Base-by-base conservation (phyloP, 768 basidiomycete genomes). In the Lyophyllum decastes region DNA sequence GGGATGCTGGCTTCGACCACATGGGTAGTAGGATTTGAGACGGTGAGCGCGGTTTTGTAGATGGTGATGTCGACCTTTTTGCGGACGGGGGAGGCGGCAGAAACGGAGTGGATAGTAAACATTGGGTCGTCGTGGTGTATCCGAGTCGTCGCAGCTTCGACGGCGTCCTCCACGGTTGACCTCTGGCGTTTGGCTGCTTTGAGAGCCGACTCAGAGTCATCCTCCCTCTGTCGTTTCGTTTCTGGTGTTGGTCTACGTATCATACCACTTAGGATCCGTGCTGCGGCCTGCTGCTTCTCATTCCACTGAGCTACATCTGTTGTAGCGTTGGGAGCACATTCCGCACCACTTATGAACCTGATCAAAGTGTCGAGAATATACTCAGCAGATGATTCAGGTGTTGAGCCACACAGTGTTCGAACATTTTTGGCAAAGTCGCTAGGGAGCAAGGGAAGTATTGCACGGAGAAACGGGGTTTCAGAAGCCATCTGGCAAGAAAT, bases 21-120 rank as follows among this genome's bases (percentile, higher is more conserved):
- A 48, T 78, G 76, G 0, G 85, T 79, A 0, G 73, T 64, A 0
- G 85, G 75, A 67, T 87, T 77, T 2, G 75, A 72, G 64, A 92
- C 78, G 6, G 74, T 76, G 54, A 92, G 75, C 6, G 82, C 73
- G 19, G 73, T 69, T 21, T 74, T 64, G 64, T 85, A 78, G 38
- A 89, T 71, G 2, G 81, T 80, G 63, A 91, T 78, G 64, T 92
- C 83, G 38, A 88, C 81, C 61, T 90, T 91, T 73, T 89, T 90
- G 51, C 91, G 85, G 51, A 92, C 70, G 11, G 90, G 90, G 0
- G 90, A 84, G 11, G 87, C 84, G n/a, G 80, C 75, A 26, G 89
- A 90, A 41, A 92, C 71, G 17, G 84, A 72, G 40, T 88, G 84
- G 0, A 92, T 73, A 2, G 86, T 83, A 70, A 82, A 86, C 10